Evolutionary conservation across 257 asterid genomes (phyloP), one percentile per base, ranked within the genome.

Genomic region (Agastache rugosa): DNA sequence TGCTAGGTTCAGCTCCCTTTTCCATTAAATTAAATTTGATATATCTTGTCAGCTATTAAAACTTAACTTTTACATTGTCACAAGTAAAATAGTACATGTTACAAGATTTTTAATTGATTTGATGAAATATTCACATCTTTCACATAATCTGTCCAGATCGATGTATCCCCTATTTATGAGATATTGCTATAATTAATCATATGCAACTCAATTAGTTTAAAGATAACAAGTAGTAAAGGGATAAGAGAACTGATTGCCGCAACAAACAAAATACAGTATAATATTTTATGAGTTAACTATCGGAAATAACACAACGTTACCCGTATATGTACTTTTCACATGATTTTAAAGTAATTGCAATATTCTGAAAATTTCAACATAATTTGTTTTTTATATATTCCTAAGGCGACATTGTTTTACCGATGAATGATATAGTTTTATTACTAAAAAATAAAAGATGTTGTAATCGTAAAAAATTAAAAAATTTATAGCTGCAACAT

Each of bases 141-240:
- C 17, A 76, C 75, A 60, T 37, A 61, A 77, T 62, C 67, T 51
- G 67, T 53, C 60, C 51, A 55, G 74, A 54, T 71, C 69, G 9
- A 54, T 54, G 8, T 41, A 55, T 23, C 39, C 22, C 20, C 39
- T 19, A 19, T 63, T 17, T 35, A 37, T 27, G 39, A 27, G 39
- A 59, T 59, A 8, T 9, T 39, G 3, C 22, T 47, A 44, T n/a
- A 69, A 19, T 69, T 15, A 25, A 14, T 14, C 58, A 55, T 56
- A 15, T 17, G 42, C 37, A 37, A 22, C 10, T 22, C 29, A 11
- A 23, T 53, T 11, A 51, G 27, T 11, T 68, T 68, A 23, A 25
- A 56, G n/a, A 22, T 23, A 23, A 4, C 12, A 22, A 22, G n/a
- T 11, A 22, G n/a, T 11, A 56, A 56, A 12, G 20, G 9, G 22